Percentiles rank a stretch among this genome's conserved stretches.
These are phyloP conservation scores for Rhizoctonia solani DNA, from an alignment of 1,284 basidiomycete genomes.

Conservation along the genomic window DNA sequence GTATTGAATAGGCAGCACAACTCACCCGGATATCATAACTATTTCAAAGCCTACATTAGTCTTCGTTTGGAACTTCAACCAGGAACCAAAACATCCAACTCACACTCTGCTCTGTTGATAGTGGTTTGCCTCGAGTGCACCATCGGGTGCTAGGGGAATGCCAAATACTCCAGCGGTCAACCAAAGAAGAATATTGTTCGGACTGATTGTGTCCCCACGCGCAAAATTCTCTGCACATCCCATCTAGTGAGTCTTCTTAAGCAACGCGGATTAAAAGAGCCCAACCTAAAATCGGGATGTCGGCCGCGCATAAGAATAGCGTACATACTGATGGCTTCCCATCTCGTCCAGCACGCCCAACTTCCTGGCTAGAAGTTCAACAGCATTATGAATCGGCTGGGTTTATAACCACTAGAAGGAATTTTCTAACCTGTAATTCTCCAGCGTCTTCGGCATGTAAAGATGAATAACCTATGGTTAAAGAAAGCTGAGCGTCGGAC, in stretches of 20 bases:
- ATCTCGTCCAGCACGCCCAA: slow-evolving; percentile 39
- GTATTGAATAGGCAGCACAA: slow-evolving; percentile 59
- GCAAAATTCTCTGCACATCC: slow-evolving; percentile 36
- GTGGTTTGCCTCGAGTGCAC: slow-evolving; percentile 33
- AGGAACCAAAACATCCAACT: neutral
- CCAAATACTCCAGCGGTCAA: slow-evolving; percentile 19
- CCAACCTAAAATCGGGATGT: slow-evolving; percentile 34
- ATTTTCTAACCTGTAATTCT: slow-evolving; percentile 29
- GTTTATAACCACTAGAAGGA: neutral
- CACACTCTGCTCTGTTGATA: slow-evolving; percentile 33
- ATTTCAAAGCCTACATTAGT: slow-evolving; percentile 80
- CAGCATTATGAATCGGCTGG: neutral
- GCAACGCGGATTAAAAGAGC: neutral
- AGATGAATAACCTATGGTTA: slow-evolving; percentile 36
- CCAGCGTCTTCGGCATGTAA: slow-evolving; percentile 39
- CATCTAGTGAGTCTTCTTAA: neutral
- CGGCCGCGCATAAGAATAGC: slow-evolving; percentile 34
- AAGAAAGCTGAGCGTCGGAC: neutral
- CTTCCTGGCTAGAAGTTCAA: slow-evolving; percentile 38
- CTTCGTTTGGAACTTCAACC: slow-evolving; percentile 62
- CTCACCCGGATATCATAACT: slow-evolving; percentile 94
- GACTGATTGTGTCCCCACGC: slow-evolving; percentile 34
- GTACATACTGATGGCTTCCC: slow-evolving; percentile 36
- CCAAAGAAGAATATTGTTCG: slow-evolving; percentile 20
- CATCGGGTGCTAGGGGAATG: slow-evolving; percentile 27